Evolutionary conservation across 176 grass and related monocot species (phyloP), one percentile per base, ranked within the genome.

Genomic region (Cenchrus americanus): DNA sequence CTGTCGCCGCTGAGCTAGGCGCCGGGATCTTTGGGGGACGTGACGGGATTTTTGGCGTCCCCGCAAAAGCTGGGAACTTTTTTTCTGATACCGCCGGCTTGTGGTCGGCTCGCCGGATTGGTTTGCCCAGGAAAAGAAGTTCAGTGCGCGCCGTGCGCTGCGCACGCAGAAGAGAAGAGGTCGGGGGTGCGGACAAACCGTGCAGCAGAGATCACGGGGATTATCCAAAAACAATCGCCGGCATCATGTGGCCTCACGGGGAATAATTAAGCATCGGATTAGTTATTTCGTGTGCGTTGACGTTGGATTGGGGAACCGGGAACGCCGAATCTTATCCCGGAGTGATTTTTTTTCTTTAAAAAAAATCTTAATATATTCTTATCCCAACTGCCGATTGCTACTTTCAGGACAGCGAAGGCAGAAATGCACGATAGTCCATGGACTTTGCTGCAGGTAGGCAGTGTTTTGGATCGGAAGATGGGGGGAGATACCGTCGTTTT

Each of bases 31-130:
- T n/a, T n/a, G 23, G 5, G 7, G 22, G n/a, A 55, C 37, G 14
- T 72, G 17, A 37, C 3, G 11, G 52, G 53, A 34, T 59, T 69
- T 26, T 50, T 50, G 24, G 74, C 83, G 19, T 77, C 17, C 41
- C 73, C 52, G 30, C 13, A 11, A 78, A 85, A 83, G 54, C 24
- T 49, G 52, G 54, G 75, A 3, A 53, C 68, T 67, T 65, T 67
- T 65, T 53, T 32, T 41, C 0, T 7, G 46, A 5, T 50, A 51
- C 30, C 80, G 55, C 37, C 23, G 62, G 62, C 48, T 27, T 13
- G 51, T 40, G 72, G 11, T n/a, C 4, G n/a, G 8, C 21, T n/a
- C 8, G n/a, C n/a, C 57, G 23, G 58, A 58, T 68, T 55, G 78
- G 65, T 80, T 66, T 34, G 62, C 17, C 48, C 27, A 30, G 2